These are phyloP conservation scores for Porogramme epimiltina DNA, from an alignment of 1,284 basidiomycete species.

Conservation along the genomic window DNA sequence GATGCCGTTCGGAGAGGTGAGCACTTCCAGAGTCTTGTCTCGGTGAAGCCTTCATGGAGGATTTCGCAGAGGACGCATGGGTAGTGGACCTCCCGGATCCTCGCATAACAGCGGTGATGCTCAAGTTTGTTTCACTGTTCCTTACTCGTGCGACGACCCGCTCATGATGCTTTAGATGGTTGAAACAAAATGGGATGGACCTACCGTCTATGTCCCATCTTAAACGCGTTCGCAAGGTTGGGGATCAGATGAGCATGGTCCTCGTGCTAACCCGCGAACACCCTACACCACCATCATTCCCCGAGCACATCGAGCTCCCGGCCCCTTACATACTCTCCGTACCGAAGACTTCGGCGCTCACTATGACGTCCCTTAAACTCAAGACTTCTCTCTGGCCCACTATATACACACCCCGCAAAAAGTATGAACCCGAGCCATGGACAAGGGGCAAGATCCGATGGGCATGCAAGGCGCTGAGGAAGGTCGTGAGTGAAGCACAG, in stretches of 20 bases:
- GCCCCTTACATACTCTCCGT: constrained; percentile 62
- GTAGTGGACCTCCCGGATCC: constrained; percentile 81
- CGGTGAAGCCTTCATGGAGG: not conserved
- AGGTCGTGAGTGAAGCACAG: constrained; percentile 53
- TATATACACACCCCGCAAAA: constrained; percentile 70
- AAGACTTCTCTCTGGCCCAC: constrained; percentile 86
- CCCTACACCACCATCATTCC: constrained; percentile 28
- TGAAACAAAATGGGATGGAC: constrained; percentile 63
- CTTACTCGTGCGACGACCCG: not conserved
- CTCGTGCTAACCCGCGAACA: constrained; percentile 39
- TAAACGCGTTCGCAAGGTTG: constrained; percentile 73
- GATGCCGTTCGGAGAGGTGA: constrained; percentile 58
- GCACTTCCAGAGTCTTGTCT: constrained; percentile 9
- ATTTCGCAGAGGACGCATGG: constrained; percentile 63
- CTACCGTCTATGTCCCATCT: constrained; percentile 69
- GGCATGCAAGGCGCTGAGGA: constrained; percentile 71
- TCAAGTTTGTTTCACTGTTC: constrained; percentile 57
- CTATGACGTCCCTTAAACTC: constrained; percentile 61
- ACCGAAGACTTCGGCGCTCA: constrained; percentile 74
- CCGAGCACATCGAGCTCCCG: constrained; percentile 35
- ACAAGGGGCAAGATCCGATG: constrained; percentile 64
- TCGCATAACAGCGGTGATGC: constrained; percentile 58
- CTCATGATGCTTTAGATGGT: constrained; percentile 52
- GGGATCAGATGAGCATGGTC: constrained; percentile 52
- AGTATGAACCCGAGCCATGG: constrained; percentile 72